These are phyloP conservation scores for Immersiella caudata DNA, from an alignment of 495 filamentous ascomycete species.

Conservation along the genomic window DNA sequence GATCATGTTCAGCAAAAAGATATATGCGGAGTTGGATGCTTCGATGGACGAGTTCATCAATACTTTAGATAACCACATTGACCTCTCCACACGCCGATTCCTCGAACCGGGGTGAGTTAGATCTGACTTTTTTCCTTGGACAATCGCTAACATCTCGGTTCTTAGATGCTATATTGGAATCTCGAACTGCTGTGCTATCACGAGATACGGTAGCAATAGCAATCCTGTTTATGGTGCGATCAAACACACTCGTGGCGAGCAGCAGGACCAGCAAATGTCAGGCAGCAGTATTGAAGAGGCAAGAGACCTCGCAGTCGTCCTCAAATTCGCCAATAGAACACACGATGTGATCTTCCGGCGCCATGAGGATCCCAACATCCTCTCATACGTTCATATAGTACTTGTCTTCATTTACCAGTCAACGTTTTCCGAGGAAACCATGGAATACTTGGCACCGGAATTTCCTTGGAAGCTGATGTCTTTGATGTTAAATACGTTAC, in stretches of 20 bases:
- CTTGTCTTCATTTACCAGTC: background rate
- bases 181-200: conserved; percentile 38
- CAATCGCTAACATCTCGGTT: too few relatives aligned
- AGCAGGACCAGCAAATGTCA: conserved; percentile 26
- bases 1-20: conserved; percentile 7
- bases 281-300: background rate
- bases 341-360: background rate
- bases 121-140: too few relatives aligned
- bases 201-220: conserved; percentile 43
- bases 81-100: conserved; percentile 7
- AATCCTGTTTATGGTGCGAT: conserved; percentile 42
- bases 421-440: background rate
- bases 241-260: conserved; percentile 22
- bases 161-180: conserved; percentile 10
- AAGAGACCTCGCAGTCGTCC: too few relatives aligned
- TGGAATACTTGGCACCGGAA: background rate
- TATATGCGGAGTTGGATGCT: background rate
- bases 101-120: background rate
- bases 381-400: background rate
- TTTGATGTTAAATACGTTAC: background rate
- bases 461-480: conserved; percentile 9
- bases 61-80: conserved; percentile 7
- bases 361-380: background rate
- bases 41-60: background rate
- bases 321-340: background rate